Conservation (phyloP, 2,329 filamentous ascomycete species). For the Ophiostoma tasmaniense region DNA sequence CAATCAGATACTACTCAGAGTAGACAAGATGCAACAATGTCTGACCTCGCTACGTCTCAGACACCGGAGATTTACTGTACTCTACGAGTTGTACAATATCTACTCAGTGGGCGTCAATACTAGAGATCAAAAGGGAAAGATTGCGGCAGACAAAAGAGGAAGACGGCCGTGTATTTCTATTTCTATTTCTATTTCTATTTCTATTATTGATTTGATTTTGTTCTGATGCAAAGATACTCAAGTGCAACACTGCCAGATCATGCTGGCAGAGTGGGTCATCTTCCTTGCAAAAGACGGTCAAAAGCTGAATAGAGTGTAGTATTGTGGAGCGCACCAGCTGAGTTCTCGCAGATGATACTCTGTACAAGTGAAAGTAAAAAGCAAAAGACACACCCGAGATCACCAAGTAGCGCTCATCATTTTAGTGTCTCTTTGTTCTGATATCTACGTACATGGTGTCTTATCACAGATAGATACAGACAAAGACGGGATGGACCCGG, state of each 20-base stretch:
- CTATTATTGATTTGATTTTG: background rate
- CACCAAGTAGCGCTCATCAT: background rate
- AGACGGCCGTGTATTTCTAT: background rate
- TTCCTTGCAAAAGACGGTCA: background rate
- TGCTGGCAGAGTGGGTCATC: background rate
- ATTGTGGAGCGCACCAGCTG: too few species aligned
- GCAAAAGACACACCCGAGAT: too few species aligned
- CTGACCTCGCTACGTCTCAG: constrained; percentile 4
- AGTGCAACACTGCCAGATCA: background rate
- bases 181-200: background rate
- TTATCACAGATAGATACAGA: too few species aligned
- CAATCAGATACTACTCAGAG: too few species aligned
- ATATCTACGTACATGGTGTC: too few species aligned
- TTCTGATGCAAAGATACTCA: too few species aligned
- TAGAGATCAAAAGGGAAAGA: background rate
- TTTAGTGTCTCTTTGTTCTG: background rate
- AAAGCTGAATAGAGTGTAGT: background rate
- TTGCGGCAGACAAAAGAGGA: background rate
- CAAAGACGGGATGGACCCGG: background rate
- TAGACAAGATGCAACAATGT: too few species aligned
- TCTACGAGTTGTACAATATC: background rate
- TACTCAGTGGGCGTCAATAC: background rate
- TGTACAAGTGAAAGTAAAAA: too few species aligned
- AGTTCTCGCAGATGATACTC: too few species aligned
- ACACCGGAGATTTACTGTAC: constrained; percentile 2